Percentiles rank a stretch among this genome's conserved stretches.
phyloP scores from a whole-genome alignment of 2,329 filamentous ascomycete genomes.

The Penicillium sp. region DNA sequence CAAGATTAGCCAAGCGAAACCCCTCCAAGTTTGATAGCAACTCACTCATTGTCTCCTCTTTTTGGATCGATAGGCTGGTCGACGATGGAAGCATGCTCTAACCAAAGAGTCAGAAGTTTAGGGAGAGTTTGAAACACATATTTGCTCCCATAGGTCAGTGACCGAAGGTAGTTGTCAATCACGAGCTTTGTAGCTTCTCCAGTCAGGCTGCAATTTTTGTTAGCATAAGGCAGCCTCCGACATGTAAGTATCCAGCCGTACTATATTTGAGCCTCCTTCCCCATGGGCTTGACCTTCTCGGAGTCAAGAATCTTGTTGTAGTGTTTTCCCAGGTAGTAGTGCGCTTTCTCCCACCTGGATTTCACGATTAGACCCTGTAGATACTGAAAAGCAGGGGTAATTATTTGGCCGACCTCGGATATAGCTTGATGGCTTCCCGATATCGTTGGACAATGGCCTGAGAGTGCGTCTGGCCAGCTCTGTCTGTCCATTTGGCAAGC shows the following conservation, averaged over 20 bases:
- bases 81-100: constrained; percentile 79
- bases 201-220: constrained; percentile 52
- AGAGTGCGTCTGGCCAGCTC: constrained; percentile 87
- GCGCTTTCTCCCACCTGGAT: constrained; percentile 84
- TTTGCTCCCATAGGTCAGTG: constrained; percentile 83
- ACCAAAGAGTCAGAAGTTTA: constrained; percentile 86
- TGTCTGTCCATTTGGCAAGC: constrained; percentile 94
- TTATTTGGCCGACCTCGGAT: constrained; percentile 29
- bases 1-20: too few species aligned
- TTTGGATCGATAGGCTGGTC: constrained; percentile 57
- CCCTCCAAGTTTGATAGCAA: neutral
- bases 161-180: constrained; percentile 88
- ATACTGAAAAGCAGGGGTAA: neutral
- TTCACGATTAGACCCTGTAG: constrained; percentile 1
- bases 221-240: constrained; percentile 6
- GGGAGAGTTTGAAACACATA: constrained; percentile 95
- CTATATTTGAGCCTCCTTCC: constrained; percentile 74
- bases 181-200: constrained; percentile 86
- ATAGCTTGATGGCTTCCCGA: constrained; percentile 61
- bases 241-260: constrained; percentile 25
- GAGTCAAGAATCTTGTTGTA: constrained; percentile 95
- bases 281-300: constrained; percentile 71
- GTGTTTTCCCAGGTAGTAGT: constrained; percentile 94
- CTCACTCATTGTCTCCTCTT: constrained; percentile 47
- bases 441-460: constrained; percentile 77